phyloP scores from a whole-genome alignment of 106 monocot species.

The Chionographis japonica region DNA sequence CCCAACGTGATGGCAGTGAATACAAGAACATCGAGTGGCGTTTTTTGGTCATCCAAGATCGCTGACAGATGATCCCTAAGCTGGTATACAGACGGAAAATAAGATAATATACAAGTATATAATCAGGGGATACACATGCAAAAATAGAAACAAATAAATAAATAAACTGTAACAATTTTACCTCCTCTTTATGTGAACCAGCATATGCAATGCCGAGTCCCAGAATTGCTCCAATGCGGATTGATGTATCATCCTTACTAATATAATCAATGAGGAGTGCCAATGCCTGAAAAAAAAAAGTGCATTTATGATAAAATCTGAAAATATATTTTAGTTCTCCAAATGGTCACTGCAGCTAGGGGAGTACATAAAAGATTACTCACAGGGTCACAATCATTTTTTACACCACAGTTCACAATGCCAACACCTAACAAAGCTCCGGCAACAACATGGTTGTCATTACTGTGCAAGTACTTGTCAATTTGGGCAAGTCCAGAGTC shows the following conservation, averaged over 20 bases:
- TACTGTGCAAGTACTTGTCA: slow-evolving; percentile 90
- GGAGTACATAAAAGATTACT: slow-evolving; percentile 11
- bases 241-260: slow-evolving; percentile 72
- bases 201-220: slow-evolving; percentile 99
- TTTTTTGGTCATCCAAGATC: slow-evolving; percentile 64
- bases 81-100: slow-evolving; percentile 31
- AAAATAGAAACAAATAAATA: not conserved
- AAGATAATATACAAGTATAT: not conserved
- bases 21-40: slow-evolving; percentile 83
- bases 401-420: slow-evolving; percentile 92
- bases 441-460: slow-evolving; percentile 86
- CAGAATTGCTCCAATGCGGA: slow-evolving; percentile 90
- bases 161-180: slow-evolving; percentile 4
- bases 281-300: slow-evolving; percentile 53
- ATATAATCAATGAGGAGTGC: slow-evolving; percentile 80
- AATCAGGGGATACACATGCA: slow-evolving; percentile 2
- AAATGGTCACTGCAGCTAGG: not conserved
- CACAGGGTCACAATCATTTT: slow-evolving; percentile 95
- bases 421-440: slow-evolving; percentile 96
- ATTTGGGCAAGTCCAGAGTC: slow-evolving; percentile 91
- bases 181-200: slow-evolving; percentile 94
- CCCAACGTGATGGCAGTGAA: slow-evolving; percentile 89
- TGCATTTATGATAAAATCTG: no score
- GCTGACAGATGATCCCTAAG: slow-evolving; percentile 45
- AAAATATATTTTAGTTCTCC: no score